Evolutionary conservation across 768 basidiomycete species (phyloP).

Genomic region (Amanita molliuscula): DNA sequence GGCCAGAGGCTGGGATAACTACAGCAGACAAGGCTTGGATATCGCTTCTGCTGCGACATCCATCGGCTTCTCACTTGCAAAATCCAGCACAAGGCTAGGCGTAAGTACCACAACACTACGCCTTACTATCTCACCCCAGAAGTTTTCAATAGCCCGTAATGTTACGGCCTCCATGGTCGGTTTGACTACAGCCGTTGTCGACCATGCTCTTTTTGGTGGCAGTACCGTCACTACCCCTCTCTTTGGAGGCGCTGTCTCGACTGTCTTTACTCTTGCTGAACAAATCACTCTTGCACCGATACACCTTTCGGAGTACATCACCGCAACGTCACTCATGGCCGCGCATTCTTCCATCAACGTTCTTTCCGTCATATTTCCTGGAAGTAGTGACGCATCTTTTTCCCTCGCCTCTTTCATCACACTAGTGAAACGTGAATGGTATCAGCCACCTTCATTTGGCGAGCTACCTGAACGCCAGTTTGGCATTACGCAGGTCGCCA

Average conservation of each 20-base stretch:
- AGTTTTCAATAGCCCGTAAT: conserved; percentile 64
- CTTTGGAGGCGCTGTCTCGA: conserved; percentile 47
- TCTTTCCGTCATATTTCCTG: conserved; percentile 62
- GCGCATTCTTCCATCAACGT: conserved; percentile 70
- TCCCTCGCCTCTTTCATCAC: conserved; percentile 71
- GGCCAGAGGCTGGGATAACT: conserved; percentile 38
- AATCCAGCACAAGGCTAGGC: conserved; percentile 57
- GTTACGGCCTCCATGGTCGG: conserved; percentile 50
- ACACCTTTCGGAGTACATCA: conserved; percentile 64
- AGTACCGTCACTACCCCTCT: conserved; percentile 45
- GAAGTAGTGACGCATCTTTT: conserved; percentile 71
- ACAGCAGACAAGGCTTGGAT: conserved; percentile 52
- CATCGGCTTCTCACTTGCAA: conserved; percentile 60
- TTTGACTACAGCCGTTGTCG: conserved; percentile 47
- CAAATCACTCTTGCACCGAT: conserved; percentile 67
- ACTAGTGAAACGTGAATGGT: conserved; percentile 75
- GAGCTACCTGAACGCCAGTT: conserved; percentile 49
- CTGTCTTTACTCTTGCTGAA: conserved; percentile 57
- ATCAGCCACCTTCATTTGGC: conserved; percentile 38
- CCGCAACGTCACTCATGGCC: conserved; percentile 63
- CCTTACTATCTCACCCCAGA: background rate
- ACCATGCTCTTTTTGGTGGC: conserved; percentile 60
- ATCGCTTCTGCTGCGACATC: conserved; percentile 52
- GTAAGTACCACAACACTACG: conserved; percentile 31
- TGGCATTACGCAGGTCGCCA: conserved; percentile 53